Conservation (phyloP, 768 basidiomycete species). For the Mycena vitilis region DNA sequence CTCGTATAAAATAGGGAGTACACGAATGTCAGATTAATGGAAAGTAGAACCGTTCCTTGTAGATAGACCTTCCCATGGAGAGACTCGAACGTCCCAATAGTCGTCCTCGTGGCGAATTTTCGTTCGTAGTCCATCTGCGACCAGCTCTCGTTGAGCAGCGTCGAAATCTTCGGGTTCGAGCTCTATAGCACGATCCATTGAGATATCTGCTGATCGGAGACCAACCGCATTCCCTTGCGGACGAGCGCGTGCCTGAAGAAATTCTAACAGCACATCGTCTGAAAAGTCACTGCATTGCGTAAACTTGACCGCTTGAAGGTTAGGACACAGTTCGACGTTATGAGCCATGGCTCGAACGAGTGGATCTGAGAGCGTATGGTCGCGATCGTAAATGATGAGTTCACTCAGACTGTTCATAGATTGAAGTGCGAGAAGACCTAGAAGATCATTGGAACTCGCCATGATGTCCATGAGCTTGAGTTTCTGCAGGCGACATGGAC, state of each 20-base stretch:
- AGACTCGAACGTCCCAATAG: slow-evolving; percentile 30
- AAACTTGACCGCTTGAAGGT: slow-evolving; percentile 16
- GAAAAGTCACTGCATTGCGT: slow-evolving; percentile 16
- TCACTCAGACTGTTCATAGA: slow-evolving; percentile 14
- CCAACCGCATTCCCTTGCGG: neutral
- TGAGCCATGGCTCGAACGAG: slow-evolving; percentile 18
- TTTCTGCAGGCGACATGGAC: slow-evolving; percentile 16
- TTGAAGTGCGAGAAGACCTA: slow-evolving; percentile 20
- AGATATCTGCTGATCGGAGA: slow-evolving; percentile 21
- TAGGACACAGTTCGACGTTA: slow-evolving; percentile 14
- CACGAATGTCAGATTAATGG: too few relatives aligned
- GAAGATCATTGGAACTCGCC: neutral
- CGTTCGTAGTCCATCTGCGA: slow-evolving; percentile 11
- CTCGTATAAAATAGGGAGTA: too few relatives aligned
- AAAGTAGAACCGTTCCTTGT: neutral
- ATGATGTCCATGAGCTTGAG: slow-evolving; percentile 25
- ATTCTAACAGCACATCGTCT: slow-evolving; percentile 10
- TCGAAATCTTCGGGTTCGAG: slow-evolving; percentile 11
- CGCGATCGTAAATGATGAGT: slow-evolving; percentile 15
- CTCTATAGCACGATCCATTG: slow-evolving; percentile 18
- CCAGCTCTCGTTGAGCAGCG: slow-evolving; percentile 12
- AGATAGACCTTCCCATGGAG: slow-evolving; percentile 28
- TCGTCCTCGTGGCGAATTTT: slow-evolving; percentile 25
- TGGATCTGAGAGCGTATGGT: slow-evolving; percentile 8
- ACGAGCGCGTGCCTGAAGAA: slow-evolving; percentile 18